phyloP scores from a whole-genome alignment of 176 grass and related monocot genomes.

The Calamus simplicifolius region DNA sequence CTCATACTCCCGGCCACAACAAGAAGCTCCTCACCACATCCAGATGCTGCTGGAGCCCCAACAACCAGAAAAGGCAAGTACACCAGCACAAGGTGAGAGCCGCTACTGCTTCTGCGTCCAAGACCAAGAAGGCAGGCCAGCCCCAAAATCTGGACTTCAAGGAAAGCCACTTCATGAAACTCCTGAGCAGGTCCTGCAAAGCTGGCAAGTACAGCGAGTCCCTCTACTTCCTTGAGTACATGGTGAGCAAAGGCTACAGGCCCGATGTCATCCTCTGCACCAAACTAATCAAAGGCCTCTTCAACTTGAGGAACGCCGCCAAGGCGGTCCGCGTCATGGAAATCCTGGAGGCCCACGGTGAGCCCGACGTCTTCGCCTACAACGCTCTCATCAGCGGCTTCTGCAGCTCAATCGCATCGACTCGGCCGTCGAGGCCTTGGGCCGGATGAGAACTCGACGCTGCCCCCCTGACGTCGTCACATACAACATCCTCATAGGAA shows the following conservation, averaged over 20 bases:
- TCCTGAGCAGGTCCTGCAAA: conserved; percentile 18
- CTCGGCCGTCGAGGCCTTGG: conserved; percentile 17
- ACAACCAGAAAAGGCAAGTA: background rate
- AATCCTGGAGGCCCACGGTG: conserved; percentile 13
- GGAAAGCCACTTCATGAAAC: conserved; percentile 26
- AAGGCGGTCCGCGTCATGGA: conserved; percentile 23
- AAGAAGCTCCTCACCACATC: background rate
- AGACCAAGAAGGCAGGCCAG: too few relatives aligned
- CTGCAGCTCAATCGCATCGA: conserved; percentile 16
- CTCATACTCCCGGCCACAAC: background rate
- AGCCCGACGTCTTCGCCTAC: conserved; percentile 30
- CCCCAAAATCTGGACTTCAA: background rate
- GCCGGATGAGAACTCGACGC: conserved; percentile 21
- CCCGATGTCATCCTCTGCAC: conserved; percentile 30
- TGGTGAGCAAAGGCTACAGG: conserved; percentile 23
- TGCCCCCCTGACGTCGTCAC: conserved; percentile 38
- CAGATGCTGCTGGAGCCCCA: background rate
- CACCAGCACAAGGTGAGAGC: background rate
- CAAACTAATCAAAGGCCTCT: conserved; percentile 34
- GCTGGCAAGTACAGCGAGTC: conserved; percentile 27
- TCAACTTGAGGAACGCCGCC: conserved; percentile 1
- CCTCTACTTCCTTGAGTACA: conserved; percentile 30
- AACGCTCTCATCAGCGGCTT: conserved; percentile 32
- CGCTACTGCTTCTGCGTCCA: background rate
- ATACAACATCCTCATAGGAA: conserved; percentile 57